phyloP scores from a whole-genome alignment of 1,284 basidiomycete genomes.

The Cryptococcus sp. region DNA sequence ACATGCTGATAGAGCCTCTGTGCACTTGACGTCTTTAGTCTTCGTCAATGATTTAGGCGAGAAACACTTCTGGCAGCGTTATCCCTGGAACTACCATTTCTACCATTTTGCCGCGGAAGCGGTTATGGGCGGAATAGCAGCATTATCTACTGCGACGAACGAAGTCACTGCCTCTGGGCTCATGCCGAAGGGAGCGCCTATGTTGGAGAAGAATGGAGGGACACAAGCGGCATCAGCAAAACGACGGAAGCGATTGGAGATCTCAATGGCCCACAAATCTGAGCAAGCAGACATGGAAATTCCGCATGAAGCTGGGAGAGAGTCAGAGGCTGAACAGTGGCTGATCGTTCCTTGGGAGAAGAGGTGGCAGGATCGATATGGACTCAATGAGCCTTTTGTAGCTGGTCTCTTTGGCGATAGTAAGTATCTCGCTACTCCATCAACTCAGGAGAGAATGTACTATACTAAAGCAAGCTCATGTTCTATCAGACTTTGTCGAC shows the following conservation, averaged over 20 bases:
- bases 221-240: no score
- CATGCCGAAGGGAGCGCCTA: background rate
- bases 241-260: no score
- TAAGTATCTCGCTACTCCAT: constrained; percentile 1
- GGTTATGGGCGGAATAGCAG: constrained; percentile 21
- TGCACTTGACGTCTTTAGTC: constrained; percentile 10
- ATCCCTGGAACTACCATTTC: constrained; percentile 17
- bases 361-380: constrained; percentile 28
- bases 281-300: background rate
- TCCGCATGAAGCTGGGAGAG: constrained; percentile 2
- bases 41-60: constrained; percentile 25
- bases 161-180: no score
- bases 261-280: no score
- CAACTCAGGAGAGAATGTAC: no score
- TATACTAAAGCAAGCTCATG: no score
- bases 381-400: constrained; percentile 25
- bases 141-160: constrained; percentile 12
- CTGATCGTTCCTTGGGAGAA: constrained; percentile 28
- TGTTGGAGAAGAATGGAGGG: background rate
- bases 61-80: constrained; percentile 18
- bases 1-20: background rate
- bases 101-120: constrained; percentile 32
- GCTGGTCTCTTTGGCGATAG: constrained; percentile 21
- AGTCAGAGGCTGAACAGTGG: constrained; percentile 7
- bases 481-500: no score